Evolutionary conservation across 1,139 yeast species (phyloP).

Genomic region (Nakaseomyces nivariensis): DNA sequence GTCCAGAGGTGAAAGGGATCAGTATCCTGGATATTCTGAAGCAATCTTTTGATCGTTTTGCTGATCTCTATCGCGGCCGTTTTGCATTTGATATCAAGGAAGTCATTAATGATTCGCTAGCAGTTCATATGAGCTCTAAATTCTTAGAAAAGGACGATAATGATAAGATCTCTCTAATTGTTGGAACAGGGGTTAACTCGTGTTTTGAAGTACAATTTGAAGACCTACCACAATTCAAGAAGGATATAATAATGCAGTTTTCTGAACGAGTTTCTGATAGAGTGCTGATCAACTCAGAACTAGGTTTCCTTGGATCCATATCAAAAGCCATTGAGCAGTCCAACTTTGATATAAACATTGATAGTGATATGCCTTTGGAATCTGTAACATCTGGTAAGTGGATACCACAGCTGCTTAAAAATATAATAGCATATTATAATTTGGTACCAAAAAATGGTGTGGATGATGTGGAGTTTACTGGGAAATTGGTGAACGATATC

Average conservation of each 20-base stretch:
- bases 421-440: conserved; percentile 11
- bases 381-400: conserved; percentile 23
- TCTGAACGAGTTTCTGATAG: conserved; percentile 4
- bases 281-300: conserved; percentile 26
- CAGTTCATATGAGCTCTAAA: conserved; percentile 25
- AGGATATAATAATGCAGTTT: background rate
- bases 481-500: conserved; percentile 19
- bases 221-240: conserved; percentile 12
- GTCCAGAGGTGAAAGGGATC: conserved; percentile 12
- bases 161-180: conserved; percentile 23
- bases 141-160: conserved; percentile 7
- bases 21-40: conserved; percentile 17
- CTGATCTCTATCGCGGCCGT: background rate
- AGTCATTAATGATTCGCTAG: conserved; percentile 30
- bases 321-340: conserved; percentile 12
- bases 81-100: conserved; percentile 12
- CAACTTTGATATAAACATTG: conserved; percentile 12
- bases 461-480: conserved; percentile 14
- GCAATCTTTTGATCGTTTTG: conserved; percentile 10
- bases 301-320: conserved; percentile 29
- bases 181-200: conserved; percentile 32
- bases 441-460: conserved; percentile 5
- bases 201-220: conserved; percentile 24
- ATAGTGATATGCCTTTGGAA: conserved; percentile 21
- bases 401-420: conserved; percentile 16